Evolutionary conservation across 805 yeast species (phyloP).

Genomic region (Kuraishia floccosa): DNA sequence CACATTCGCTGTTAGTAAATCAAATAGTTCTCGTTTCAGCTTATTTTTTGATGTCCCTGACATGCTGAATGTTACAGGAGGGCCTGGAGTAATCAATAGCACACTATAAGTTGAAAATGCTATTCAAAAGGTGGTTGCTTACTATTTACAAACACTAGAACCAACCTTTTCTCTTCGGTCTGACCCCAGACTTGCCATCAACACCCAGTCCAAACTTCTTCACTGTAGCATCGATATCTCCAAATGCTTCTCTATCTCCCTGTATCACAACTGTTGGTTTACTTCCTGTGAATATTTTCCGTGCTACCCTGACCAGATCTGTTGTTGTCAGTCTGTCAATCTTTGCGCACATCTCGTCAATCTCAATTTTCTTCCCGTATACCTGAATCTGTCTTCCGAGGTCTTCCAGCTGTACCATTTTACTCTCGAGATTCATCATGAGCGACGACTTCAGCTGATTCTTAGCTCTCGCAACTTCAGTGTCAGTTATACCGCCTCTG

Average conservation of each 20-base stretch:
- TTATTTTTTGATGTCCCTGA: no score
- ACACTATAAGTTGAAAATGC: no score
- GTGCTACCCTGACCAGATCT: constrained; percentile 69
- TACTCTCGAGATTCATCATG: constrained; percentile 87
- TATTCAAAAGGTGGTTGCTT: no score
- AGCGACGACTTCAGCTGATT: constrained; percentile 82
- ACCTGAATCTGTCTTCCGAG: constrained; percentile 90
- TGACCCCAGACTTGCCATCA: constrained; percentile 2
- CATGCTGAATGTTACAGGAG: no score
- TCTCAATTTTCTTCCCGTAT: constrained; percentile 63
- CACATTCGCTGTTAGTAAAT: no score
- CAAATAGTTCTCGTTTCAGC: no score
- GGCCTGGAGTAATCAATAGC: no score
- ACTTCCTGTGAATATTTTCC: constrained; percentile 60
- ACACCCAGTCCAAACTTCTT: constrained; percentile 65
- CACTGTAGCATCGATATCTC: constrained; percentile 64
- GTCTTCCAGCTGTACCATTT: constrained; percentile 90
- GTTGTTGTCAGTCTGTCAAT: constrained; percentile 56
- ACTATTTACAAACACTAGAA: no score
- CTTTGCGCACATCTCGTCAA: constrained; percentile 69
- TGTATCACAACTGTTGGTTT: constrained; percentile 82
- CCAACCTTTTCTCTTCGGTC: constrained; percentile 4
- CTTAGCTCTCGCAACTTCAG: constrained; percentile 82
- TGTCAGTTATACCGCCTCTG: constrained; percentile 50
- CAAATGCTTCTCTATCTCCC: constrained; percentile 78